Conservation (phyloP, 2,329 filamentous ascomycete genomes). For the Monosporascus sp. region DNA sequence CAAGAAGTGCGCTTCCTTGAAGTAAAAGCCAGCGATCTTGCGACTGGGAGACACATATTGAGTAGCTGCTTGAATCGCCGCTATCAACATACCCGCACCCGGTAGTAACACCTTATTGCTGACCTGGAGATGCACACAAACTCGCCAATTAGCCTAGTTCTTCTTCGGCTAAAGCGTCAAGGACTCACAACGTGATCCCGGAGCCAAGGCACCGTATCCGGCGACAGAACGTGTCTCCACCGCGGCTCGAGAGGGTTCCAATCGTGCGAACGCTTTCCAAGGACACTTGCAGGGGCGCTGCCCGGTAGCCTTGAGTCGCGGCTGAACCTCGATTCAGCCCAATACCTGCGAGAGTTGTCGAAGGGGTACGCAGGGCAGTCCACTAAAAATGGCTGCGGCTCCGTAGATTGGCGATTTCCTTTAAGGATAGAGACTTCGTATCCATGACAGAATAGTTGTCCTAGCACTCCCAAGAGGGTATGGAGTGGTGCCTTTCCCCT, state of each 20-base stretch:
- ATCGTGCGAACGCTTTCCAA: conserved; percentile 9
- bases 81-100: conserved; percentile 19
- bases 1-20: neutral
- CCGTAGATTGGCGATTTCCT: neutral
- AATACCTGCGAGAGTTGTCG: conserved; percentile 16
- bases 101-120: conserved; percentile 18
- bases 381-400: neutral
- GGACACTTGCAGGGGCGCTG: conserved; percentile 1
- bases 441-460: neutral
- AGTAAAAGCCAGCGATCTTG: neutral
- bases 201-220: conserved; percentile 1
- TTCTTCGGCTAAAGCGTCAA: too few relatives aligned
- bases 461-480: neutral
- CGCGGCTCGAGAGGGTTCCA: conserved; percentile 9
- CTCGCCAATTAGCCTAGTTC: too few relatives aligned
- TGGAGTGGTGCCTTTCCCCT: too few relatives aligned
- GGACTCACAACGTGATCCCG: conserved; percentile 19
- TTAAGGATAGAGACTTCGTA: neutral
- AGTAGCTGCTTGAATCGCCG: conserved; percentile 22
- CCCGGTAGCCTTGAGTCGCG: conserved; percentile 1
- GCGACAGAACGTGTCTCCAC: conserved; percentile 10
- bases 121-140: too few relatives aligned
- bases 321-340: conserved; percentile 16
- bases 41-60: neutral
- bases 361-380: conserved; percentile 19